These are phyloP conservation scores for Suillus variegatus DNA, from an alignment of 768 basidiomycete species.

Conservation along the genomic window DNA sequence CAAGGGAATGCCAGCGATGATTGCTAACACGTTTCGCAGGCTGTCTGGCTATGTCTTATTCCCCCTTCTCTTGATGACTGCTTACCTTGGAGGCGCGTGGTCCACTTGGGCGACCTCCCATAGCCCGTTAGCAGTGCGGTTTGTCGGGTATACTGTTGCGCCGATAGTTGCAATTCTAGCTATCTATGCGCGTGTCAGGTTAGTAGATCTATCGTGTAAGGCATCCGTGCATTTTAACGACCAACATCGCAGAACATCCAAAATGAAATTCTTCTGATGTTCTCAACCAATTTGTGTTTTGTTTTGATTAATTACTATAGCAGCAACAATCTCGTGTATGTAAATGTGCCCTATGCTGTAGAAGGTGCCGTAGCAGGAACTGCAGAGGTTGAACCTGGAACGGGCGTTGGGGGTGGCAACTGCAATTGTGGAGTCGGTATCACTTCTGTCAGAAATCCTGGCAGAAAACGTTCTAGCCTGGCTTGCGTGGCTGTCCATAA, in stretches of 20 bases:
- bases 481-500: constrained; percentile 88
- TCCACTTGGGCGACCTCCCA: constrained; percentile 56
- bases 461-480: constrained; percentile 87
- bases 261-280: constrained; percentile 58
- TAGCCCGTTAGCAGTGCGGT: constrained; percentile 38
- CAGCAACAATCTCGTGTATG: constrained; percentile 6
- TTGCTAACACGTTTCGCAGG: constrained; percentile 34
- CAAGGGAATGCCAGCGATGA: not conserved
- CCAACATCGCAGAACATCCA: constrained; percentile 48
- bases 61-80: constrained; percentile 58
- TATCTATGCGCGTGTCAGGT: constrained; percentile 56
- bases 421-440: constrained; percentile 43
- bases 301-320: constrained; percentile 6
- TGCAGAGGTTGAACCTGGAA: not conserved
- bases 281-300: not conserved
- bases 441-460: constrained; percentile 81
- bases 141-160: constrained; percentile 56
- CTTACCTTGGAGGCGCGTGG: constrained; percentile 70
- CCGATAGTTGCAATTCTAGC: constrained; percentile 47
- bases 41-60: constrained; percentile 76
- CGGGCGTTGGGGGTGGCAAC: constrained; percentile 12
- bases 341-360: constrained; percentile 8
- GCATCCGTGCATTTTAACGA: constrained; percentile 5
- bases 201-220: constrained; percentile 17
- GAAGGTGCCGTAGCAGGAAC: constrained; percentile 14